Conservation (phyloP, 345 rosid genomes). For the Brassica nigra region DNA sequence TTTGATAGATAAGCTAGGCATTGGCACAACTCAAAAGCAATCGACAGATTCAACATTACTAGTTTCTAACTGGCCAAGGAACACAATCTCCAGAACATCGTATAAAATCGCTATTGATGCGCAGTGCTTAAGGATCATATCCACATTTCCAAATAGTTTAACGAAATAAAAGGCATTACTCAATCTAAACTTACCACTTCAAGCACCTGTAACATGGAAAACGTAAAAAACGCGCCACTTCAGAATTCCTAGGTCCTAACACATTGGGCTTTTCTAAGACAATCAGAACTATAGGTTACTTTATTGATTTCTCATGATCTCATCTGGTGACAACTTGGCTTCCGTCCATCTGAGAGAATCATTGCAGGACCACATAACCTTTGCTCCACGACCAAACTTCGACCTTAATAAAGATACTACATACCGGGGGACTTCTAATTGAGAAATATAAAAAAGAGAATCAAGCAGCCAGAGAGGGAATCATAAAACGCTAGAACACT, state of each 20-base stretch:
- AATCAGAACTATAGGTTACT: slow-evolving; percentile 50
- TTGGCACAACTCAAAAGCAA: slow-evolving; percentile 11
- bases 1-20: slow-evolving; percentile 5
- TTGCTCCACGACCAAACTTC: slow-evolving; percentile 33
- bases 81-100: slow-evolving; percentile 3
- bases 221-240: slow-evolving; percentile 2
- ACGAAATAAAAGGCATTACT: slow-evolving; percentile 10
- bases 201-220: slow-evolving; percentile 36
- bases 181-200: slow-evolving; percentile 39
- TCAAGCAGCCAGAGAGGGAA: slow-evolving; percentile 49
- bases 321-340: slow-evolving; percentile 40
- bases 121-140: slow-evolving; percentile 23
- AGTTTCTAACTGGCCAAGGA: not conserved
- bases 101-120: slow-evolving; percentile 11
- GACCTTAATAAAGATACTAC: slow-evolving; percentile 20
- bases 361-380: slow-evolving; percentile 21
- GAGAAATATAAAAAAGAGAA: slow-evolving; percentile 38
- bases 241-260: slow-evolving; percentile 18
- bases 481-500: slow-evolving; percentile 49
- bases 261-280: slow-evolving; percentile 33
- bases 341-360: slow-evolving; percentile 24
- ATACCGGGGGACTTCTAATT: slow-evolving; percentile 32
- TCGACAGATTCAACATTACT: slow-evolving; percentile 23
- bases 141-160: slow-evolving; percentile 22
- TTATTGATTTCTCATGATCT: slow-evolving; percentile 51